Percentiles rank a stretch among this genome's conserved stretches.
Evolutionary conservation across 83 land plant species (phyloP).

Genomic region (Larix sibirica): DNA sequence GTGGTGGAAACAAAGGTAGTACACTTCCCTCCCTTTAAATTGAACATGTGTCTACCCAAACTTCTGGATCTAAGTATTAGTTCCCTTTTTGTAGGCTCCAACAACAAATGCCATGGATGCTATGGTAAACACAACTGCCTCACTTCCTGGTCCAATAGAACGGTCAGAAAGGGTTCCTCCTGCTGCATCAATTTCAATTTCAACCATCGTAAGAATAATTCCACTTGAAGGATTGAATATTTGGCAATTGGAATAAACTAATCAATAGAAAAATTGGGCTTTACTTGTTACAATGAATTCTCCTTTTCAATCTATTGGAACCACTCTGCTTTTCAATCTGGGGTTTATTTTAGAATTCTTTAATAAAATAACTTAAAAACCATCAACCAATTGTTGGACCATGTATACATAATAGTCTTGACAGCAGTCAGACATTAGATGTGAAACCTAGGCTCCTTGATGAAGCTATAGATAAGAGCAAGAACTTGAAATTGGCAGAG

Average conservation of each 20-base stretch:
- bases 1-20: conserved; percentile 4
- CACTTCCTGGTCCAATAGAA: conserved; percentile 40
- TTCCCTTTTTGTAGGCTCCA: conserved; percentile 47
- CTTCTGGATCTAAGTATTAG: conserved; percentile 1
- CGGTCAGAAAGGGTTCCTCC: conserved; percentile 38
- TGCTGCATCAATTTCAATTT: no score
- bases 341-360: neutral
- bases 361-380: conserved; percentile 18
- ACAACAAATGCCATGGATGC: conserved; percentile 39
- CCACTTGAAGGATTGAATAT: no score
- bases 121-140: conserved; percentile 19
- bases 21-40: neutral
- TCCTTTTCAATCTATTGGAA: neutral
- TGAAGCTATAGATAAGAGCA: conserved; percentile 32
- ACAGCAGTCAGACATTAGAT: conserved; percentile 40
- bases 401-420: conserved; percentile 4
- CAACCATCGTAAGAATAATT: no score
- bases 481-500: conserved; percentile 57
- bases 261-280: no score
- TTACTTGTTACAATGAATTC: neutral
- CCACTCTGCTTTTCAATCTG: neutral
- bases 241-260: no score
- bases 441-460: conserved; percentile 56
- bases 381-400: neutral
- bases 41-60: neutral